These are phyloP conservation scores for Wickerhamiella sorbophila DNA, from an alignment of 805 yeast species.

Conservation along the genomic window DNA sequence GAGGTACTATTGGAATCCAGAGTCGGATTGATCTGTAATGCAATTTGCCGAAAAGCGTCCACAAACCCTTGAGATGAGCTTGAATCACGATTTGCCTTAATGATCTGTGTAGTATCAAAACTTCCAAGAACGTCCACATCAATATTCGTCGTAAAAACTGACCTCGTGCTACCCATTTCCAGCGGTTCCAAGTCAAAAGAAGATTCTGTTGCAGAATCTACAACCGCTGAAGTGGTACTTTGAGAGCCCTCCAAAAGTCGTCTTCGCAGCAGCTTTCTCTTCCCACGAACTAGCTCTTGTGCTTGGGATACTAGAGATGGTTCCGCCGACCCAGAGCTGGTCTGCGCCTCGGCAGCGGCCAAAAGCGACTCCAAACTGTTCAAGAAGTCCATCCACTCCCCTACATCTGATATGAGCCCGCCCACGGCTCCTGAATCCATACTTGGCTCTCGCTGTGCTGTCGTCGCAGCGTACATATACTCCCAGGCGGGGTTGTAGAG, in stretches of 20 bases:
- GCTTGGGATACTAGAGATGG: not conserved
- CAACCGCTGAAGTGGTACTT: not conserved
- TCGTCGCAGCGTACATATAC: not conserved
- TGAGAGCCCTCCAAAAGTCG: not conserved
- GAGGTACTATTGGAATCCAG: not conserved
- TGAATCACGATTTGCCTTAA: not conserved
- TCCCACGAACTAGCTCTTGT: not conserved
- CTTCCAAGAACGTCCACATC: slow-evolving; percentile 3
- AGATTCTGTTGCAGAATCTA: not conserved
- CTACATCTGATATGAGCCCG: not conserved
- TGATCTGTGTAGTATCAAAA: not conserved
- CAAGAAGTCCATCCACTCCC: not conserved
- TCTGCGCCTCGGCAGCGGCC: not conserved
- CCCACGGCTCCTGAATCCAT: not conserved
- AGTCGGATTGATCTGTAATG: not conserved
- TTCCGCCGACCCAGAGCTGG: not conserved
- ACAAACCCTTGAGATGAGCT: not conserved
- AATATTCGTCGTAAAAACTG: slow-evolving; percentile 4
- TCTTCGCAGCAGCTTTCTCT: not conserved
- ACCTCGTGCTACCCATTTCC: not conserved
- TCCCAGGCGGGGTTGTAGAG: not conserved
- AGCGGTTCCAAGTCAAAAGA: not conserved
- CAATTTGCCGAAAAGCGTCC: not conserved
- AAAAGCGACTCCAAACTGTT: not conserved
- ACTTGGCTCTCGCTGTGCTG: not conserved